Conservation (phyloP, 371 early-diverging fungal species). For the Mortierella sp. region DNA sequence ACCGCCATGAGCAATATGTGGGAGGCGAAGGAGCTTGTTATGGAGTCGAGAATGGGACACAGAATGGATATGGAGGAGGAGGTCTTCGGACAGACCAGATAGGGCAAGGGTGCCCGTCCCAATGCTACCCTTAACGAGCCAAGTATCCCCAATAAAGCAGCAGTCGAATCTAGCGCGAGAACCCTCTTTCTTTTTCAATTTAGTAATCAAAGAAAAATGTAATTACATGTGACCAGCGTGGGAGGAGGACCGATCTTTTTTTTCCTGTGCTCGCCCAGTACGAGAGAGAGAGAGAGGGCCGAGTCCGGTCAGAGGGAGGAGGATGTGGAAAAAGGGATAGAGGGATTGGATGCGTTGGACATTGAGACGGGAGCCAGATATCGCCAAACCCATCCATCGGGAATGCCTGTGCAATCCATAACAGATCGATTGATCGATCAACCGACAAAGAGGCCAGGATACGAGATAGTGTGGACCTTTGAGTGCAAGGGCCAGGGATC, state of each 20-base stretch:
- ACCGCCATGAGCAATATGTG: too few relatives aligned
- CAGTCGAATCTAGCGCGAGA: neutral
- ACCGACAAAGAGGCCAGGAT: too few relatives aligned
- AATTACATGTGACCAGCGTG: constrained; percentile 30
- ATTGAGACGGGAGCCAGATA: neutral
- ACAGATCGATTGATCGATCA: neutral
- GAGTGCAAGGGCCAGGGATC: too few relatives aligned
- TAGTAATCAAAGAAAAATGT: constrained; percentile 42
- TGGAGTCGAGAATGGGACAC: neutral
- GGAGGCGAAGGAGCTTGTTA: too few relatives aligned
- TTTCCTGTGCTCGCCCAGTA: too few relatives aligned
- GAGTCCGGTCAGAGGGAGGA: constrained; percentile 6
- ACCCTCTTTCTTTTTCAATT: constrained; percentile 48
- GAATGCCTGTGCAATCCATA: neutral
- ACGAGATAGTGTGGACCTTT: too few relatives aligned
- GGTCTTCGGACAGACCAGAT: neutral
- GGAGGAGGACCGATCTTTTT: too few relatives aligned
- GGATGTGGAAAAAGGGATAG: neutral
- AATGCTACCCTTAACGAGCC: too few relatives aligned
- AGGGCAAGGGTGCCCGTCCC: too few relatives aligned
- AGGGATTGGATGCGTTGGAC: neutral
- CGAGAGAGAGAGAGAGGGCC: too few relatives aligned
- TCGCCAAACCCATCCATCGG: constrained; percentile 1
- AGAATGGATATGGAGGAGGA: neutral
- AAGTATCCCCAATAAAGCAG: too few relatives aligned